Conservation (phyloP, 768 basidiomycete genomes). For the Amanita pallidorosea region DNA sequence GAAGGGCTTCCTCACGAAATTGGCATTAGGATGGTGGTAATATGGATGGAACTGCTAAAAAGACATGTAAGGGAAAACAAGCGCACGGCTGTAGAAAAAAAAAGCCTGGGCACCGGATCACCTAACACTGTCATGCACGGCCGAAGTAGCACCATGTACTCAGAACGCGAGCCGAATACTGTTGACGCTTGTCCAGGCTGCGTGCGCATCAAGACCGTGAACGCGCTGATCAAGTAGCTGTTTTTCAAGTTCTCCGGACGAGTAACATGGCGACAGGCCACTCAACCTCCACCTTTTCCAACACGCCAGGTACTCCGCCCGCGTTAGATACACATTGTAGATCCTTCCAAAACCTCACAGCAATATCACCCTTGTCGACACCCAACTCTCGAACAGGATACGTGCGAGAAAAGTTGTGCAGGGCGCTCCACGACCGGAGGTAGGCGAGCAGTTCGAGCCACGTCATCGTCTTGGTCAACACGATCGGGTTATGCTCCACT, state of each 20-base stretch:
- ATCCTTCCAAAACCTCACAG: slow-evolving; percentile 51
- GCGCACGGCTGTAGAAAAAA: no score
- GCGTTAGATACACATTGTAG: slow-evolving; percentile 25
- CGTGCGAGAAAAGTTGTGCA: slow-evolving; percentile 55
- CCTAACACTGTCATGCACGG: no score
- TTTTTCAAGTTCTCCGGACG: slow-evolving; percentile 13
- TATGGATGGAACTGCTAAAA: no score
- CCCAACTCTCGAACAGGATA: slow-evolving; percentile 29
- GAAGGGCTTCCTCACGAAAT: no score
- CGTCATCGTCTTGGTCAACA: slow-evolving; percentile 44
- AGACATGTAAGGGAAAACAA: no score
- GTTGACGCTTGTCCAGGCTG: no score
- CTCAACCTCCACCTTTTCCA: slow-evolving; percentile 32
- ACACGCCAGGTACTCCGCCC: slow-evolving; percentile 20
- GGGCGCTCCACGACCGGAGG: slow-evolving; percentile 58
- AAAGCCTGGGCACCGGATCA: no score
- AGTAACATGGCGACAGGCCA: slow-evolving; percentile 41
- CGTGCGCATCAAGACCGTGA: no score
- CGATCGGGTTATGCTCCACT: slow-evolving; percentile 25
- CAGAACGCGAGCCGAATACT: no score
- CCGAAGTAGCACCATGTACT: no score
- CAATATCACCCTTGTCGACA: slow-evolving; percentile 42
- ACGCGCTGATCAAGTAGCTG: no score
- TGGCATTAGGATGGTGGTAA: no score
- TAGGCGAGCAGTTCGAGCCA: slow-evolving; percentile 63